Evolutionary conservation across 1,139 yeast species (phyloP), one percentile per base, ranked within the genome.

Genomic region (Saccharomyces hybrid): DNA sequence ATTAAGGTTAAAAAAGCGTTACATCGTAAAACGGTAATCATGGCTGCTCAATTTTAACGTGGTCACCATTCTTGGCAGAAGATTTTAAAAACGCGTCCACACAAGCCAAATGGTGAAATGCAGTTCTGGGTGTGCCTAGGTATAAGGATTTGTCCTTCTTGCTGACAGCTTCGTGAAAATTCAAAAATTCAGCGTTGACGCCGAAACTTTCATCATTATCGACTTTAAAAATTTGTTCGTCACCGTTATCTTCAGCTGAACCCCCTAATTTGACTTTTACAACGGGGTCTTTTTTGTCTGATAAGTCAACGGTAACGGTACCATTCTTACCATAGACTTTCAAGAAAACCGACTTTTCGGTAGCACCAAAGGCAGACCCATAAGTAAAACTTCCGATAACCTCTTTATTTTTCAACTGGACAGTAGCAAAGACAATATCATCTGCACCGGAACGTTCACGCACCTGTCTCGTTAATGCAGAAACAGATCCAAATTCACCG

Each of bases 101-200:
- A 62, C 88, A 80, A 8, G 97, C 96, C 71, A 90, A 81, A 70
- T 91, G 97, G 71, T 90, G 97, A 82, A 86, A 90, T 9, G 95
- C 90, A 58, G 76, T 78, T 59, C 80, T 83, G 25, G 96, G 95
- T 16, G 83, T 77, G 42, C 84, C 80, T 47, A 72, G 73, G 52
- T 88, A 72, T 55, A 78, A 61, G 1, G 77, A 69, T 72, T 86
- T 86, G 69, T 88, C 89, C 58, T 83, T 81, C 55, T 78, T 74
- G 14, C 65, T 63, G 27, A 89, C 83, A 16, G 95, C 90, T 54
- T 84, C 82, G 55, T 82, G 83, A 66, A 90, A 83, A 70, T 86
- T 85, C 61, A 76, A 75, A 64, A 90, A 88, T 72, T 91, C 98
- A 47, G 76, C 78, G 46, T 74, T 77, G 26, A 84, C 81, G 59